A percentile compares a stretch with the other conserved stretches of the same genome.
Conservation (phyloP, 164 flowering plant genomes). For the Paratinospora sagittata region DNA sequence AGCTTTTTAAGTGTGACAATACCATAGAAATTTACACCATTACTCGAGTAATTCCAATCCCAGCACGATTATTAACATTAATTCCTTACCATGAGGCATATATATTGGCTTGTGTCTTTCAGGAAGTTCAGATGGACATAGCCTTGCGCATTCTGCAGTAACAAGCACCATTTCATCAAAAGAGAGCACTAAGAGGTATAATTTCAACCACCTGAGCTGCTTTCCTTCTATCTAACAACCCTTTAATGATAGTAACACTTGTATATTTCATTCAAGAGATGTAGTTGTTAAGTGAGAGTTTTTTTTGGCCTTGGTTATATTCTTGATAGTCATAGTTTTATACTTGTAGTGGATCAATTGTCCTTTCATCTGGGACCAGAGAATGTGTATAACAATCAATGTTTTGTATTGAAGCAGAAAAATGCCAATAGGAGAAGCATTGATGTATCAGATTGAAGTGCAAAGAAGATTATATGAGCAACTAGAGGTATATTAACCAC, state of each 20-base stretch:
- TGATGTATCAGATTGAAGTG: slow-evolving; percentile 54
- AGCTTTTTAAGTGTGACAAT: no score
- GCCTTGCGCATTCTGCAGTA: slow-evolving; percentile 25
- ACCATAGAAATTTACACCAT: no score
- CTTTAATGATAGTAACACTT: neutral
- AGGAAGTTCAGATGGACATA: slow-evolving; percentile 34
- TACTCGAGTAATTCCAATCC: no score
- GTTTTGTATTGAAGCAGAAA: slow-evolving; percentile 35
- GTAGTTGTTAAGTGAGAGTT: no score
- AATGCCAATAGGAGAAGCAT: slow-evolving; percentile 42
- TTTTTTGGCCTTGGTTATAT: no score
- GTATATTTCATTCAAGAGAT: no score
- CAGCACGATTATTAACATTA: no score
- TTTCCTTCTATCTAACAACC: neutral
- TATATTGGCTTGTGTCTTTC: neutral
- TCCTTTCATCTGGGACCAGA: no score
- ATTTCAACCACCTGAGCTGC: neutral
- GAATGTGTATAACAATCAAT: neutral
- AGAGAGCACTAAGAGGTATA: slow-evolving; percentile 33
- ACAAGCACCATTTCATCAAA: slow-evolving; percentile 23
- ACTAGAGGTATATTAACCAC: slow-evolving; percentile 86
- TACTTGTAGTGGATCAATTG: no score
- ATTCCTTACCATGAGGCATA: no score
- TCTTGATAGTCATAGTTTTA: no score
- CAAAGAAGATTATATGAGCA: slow-evolving; percentile 65